These are phyloP conservation scores for Ascochyta koolunga DNA, from an alignment of 2,329 filamentous ascomycete species.

Conservation along the genomic window DNA sequence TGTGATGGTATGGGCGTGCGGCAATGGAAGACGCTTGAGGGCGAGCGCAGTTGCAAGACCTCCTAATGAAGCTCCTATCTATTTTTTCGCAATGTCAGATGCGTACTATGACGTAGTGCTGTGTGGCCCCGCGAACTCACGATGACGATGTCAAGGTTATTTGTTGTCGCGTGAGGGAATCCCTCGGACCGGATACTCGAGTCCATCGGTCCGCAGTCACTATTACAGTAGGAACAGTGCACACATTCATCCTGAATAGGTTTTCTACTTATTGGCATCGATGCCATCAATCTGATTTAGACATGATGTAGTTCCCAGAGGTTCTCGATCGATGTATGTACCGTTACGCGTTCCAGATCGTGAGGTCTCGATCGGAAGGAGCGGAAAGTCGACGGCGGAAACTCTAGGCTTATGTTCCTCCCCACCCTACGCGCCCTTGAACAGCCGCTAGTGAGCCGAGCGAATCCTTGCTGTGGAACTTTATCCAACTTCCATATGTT, in stretches of 20 bases:
- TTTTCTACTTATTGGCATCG: slow-evolving; percentile 9
- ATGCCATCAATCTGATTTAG: slow-evolving; percentile 7
- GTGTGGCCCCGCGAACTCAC: slow-evolving; percentile 16
- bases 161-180: slow-evolving; percentile 19
- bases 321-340: slow-evolving; percentile 9
- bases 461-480: slow-evolving; percentile 1
- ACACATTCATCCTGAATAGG: neutral
- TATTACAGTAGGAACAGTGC: slow-evolving; percentile 9
- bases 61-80: slow-evolving; percentile 41
- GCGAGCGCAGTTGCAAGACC: slow-evolving; percentile 37
- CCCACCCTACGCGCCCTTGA: slow-evolving; percentile 1
- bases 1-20: slow-evolving; percentile 33
- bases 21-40: slow-evolving; percentile 32
- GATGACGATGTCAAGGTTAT: slow-evolving; percentile 36
- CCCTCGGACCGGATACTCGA: slow-evolving; percentile 14
- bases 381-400: neutral
- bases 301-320: neutral
- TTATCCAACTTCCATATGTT: neutral
- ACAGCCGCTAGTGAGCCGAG: slow-evolving; percentile 1
- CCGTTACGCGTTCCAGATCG: neutral
- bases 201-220: slow-evolving; percentile 14
- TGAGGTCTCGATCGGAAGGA: slow-evolving; percentile 7
- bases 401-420: slow-evolving; percentile 2
- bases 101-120: slow-evolving; percentile 5
- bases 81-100: slow-evolving; percentile 21